Percentiles rank a stretch among this genome's conserved stretches.
Conservation (phyloP, 2,329 filamentous ascomycete genomes). For the Calonectria pseudoreteaudii region DNA sequence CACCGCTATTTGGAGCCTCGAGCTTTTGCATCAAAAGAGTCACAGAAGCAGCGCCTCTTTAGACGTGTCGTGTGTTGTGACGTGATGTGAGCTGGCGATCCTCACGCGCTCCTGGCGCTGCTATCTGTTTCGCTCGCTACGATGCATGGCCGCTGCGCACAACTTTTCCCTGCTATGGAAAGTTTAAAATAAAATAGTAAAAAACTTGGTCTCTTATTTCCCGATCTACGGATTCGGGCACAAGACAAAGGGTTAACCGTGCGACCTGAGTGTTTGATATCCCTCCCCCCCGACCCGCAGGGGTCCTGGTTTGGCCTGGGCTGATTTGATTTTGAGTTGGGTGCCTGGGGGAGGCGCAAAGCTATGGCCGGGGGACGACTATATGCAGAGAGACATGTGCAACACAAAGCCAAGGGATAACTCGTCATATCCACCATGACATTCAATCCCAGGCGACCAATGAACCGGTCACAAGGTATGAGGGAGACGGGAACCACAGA, state of each 20-base stretch:
- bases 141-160: slow-evolving; percentile 28
- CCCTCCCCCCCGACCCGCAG: slow-evolving; percentile 1
- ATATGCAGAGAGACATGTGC: slow-evolving; percentile 1
- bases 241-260: slow-evolving; percentile 9
- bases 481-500: neutral
- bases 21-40: slow-evolving; percentile 20
- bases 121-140: slow-evolving; percentile 36
- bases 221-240: neutral
- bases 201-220: slow-evolving; percentile 6
- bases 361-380: neutral
- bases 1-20: slow-evolving; percentile 44
- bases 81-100: slow-evolving; percentile 23
- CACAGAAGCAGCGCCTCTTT: slow-evolving; percentile 13
- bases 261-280: slow-evolving; percentile 16
- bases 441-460: neutral
- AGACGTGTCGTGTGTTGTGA: slow-evolving; percentile 13
- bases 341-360: neutral
- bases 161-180: neutral
- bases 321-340: slow-evolving; percentile 7
- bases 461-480: neutral
- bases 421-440: neutral
- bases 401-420: slow-evolving; percentile 5
- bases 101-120: neutral
- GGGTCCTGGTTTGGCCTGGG: slow-evolving; percentile 2
- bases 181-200: too few relatives aligned